Conservation (phyloP, 306 rosid genomes). For the Castanea crenata region DNA sequence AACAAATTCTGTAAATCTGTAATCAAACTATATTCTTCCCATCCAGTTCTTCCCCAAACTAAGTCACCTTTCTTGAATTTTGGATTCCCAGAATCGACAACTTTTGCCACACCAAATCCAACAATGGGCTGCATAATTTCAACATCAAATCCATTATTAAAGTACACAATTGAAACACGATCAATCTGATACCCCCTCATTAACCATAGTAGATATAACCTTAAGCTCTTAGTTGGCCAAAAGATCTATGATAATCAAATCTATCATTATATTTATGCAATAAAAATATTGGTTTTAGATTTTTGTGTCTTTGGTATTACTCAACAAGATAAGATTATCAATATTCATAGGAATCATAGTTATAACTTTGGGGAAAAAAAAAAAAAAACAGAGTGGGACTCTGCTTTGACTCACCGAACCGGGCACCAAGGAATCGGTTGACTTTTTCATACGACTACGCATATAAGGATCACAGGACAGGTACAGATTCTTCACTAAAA, state of each 20-base stretch:
- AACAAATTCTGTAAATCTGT: not conserved
- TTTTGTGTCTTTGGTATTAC: too few relatives aligned
- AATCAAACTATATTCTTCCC: constrained; percentile 36
- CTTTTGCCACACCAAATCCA: constrained; percentile 33
- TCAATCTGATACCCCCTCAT: not conserved
- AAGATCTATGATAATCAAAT: not conserved
- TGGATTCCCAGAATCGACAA: constrained; percentile 28
- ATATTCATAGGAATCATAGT: too few relatives aligned
- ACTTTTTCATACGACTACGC: constrained; percentile 25
- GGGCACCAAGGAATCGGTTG: not conserved
- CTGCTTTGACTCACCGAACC: constrained; percentile 23
- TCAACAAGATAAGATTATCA: too few relatives aligned
- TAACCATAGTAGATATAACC: not conserved
- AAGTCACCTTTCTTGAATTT: constrained; percentile 32
- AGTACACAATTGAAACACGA: not conserved
- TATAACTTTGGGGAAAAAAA: too few relatives aligned
- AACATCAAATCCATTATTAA: not conserved
- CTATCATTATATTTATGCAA: not conserved
- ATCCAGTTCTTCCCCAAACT: constrained; percentile 27
- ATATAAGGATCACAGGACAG: constrained; percentile 55
- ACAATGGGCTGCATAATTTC: constrained; percentile 27
- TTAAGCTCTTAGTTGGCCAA: not conserved
- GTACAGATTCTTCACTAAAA: constrained; percentile 41
- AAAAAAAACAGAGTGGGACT: not conserved
- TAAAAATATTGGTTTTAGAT: too few relatives aligned